Base-by-base conservation (phyloP, 805 yeast genomes). In the Starmerella stellata region DNA sequence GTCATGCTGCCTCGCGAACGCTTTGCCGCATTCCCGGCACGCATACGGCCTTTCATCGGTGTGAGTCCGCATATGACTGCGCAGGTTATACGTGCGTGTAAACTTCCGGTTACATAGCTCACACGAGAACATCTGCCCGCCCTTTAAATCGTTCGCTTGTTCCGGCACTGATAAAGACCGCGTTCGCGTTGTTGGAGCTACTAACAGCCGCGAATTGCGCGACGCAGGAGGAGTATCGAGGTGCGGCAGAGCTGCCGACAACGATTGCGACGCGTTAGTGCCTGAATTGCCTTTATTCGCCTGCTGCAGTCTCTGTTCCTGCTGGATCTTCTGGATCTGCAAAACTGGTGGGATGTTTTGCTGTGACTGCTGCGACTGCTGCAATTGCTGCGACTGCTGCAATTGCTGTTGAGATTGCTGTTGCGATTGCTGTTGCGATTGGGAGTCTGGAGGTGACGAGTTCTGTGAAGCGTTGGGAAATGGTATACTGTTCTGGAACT, bases 11-110 rank as follows among this genome's bases (percentile, higher is more conserved):
- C 90, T 63, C 2, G 87, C 83, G 63, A 78, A 78, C 8, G 74
- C 69, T 52, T 74, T 72, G 16, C 68, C 62, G 54, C 90, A 78
- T 39, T 64, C 62, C 16, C 67, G 56, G 53, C 90, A 78, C 34
- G 66, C 65, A 58, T 62, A 77, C 4, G 90, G 90, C 40, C 75
- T 70, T 36, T 74, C 85, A 35, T 68, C 65, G 4, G 81, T 74
- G 54, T 78, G 98, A 0, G 96, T 87, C 42, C 95, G 64, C 52
- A 79, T 62, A 59, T 87, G 98, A 0, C 94, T 80, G 49, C 87
- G 81, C 47, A 87, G 63, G 54, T 90, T 90, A 57, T 90, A 90
- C 0, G 95, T 94, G 39, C 96, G 62, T 2, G 96, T 87, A 55
- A 87, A 87, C 36, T 75, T 63, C 58, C 82, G 83, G 30, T 74